These are phyloP conservation scores for Claviceps humidiphila DNA, from an alignment of 2,329 filamentous ascomycete species.

Conservation along the genomic window DNA sequence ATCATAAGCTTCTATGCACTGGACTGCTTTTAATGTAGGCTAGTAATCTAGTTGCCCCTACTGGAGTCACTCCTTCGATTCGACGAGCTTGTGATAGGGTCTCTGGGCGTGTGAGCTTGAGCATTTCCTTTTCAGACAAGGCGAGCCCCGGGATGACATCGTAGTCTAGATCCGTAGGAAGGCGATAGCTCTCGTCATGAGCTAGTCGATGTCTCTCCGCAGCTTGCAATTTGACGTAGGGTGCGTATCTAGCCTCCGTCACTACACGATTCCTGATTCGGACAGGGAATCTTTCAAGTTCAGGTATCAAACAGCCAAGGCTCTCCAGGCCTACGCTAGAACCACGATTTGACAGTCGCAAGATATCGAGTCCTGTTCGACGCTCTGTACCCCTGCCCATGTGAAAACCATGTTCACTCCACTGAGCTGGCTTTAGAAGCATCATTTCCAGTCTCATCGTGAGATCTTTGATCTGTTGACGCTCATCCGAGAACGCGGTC, in stretches of 20 bases:
- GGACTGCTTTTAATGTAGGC: slow-evolving; percentile 37
- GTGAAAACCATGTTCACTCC: slow-evolving; percentile 57
- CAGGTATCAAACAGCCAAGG: slow-evolving; percentile 45
- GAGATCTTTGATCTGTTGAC: slow-evolving; percentile 54
- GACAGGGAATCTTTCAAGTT: slow-evolving; percentile 37
- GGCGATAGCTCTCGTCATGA: slow-evolving; percentile 59
- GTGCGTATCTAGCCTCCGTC: slow-evolving; percentile 76
- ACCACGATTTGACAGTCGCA: slow-evolving; percentile 51
- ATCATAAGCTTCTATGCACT: neutral
- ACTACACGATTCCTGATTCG: slow-evolving; percentile 56
- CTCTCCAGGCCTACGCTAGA: slow-evolving; percentile 30
- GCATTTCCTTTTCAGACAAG: slow-evolving; percentile 60
- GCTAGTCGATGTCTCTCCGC: slow-evolving; percentile 52
- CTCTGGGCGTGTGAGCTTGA: slow-evolving; percentile 62
- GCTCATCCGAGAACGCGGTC: slow-evolving; percentile 52
- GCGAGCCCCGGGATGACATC: slow-evolving; percentile 59
- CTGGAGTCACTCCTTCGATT: slow-evolving; percentile 64
- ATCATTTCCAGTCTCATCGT: slow-evolving; percentile 45
- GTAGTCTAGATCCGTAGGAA: slow-evolving; percentile 71
- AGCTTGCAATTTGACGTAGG: slow-evolving; percentile 66
- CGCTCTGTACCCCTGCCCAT: slow-evolving; percentile 52
- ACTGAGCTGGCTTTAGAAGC: slow-evolving; percentile 46
- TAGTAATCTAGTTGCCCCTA: slow-evolving; percentile 47
- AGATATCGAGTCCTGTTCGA: slow-evolving; percentile 65
- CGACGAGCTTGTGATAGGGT: slow-evolving; percentile 78